These are phyloP conservation scores for Butyriboletus loyo DNA, from an alignment of 768 basidiomycete species.

Conservation along the genomic window DNA sequence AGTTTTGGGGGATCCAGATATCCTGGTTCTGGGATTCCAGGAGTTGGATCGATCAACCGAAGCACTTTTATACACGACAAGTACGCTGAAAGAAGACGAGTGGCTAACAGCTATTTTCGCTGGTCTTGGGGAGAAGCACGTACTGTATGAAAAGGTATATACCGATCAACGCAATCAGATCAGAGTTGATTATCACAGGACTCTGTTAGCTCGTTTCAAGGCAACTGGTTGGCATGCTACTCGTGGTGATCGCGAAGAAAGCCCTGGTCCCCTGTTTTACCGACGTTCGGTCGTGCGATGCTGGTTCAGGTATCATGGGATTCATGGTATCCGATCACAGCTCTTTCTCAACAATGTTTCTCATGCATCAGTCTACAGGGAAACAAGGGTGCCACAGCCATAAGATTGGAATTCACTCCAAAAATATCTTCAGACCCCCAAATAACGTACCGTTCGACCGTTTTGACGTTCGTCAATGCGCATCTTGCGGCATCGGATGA, in stretches of 20 bases:
- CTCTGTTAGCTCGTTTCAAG: slow-evolving; percentile 59
- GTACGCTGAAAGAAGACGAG: slow-evolving; percentile 61
- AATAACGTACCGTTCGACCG: slow-evolving; percentile 36
- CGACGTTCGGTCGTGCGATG: slow-evolving; percentile 47
- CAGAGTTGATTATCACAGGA: neutral
- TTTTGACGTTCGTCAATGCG: slow-evolving; percentile 74
- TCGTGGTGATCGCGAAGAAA: slow-evolving; percentile 65
- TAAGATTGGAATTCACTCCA: slow-evolving; percentile 59
- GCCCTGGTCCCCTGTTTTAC: slow-evolving; percentile 47
- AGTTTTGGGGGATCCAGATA: slow-evolving; percentile 50
- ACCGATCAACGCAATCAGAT: neutral
- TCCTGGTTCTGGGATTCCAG: slow-evolving; percentile 77
- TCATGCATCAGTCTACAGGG: slow-evolving; percentile 44
- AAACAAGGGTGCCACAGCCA: slow-evolving; percentile 77
- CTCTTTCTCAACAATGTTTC: neutral
- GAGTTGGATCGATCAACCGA: slow-evolving; percentile 79
- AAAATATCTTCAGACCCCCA: slow-evolving; percentile 22
- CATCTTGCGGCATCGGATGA: slow-evolving; percentile 85
- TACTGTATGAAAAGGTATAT: slow-evolving; percentile 63
- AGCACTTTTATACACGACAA: slow-evolving; percentile 68
- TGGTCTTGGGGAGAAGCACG: slow-evolving; percentile 63
- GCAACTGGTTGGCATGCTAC: slow-evolving; percentile 83
- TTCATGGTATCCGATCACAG: slow-evolving; percentile 53
- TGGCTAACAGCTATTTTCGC: slow-evolving; percentile 68
- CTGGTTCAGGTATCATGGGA: slow-evolving; percentile 76